Evolutionary conservation across 164 flowering plant genomes (phyloP), one percentile per base, ranked within the genome.

Genomic region (Aristolochia californica): DNA sequence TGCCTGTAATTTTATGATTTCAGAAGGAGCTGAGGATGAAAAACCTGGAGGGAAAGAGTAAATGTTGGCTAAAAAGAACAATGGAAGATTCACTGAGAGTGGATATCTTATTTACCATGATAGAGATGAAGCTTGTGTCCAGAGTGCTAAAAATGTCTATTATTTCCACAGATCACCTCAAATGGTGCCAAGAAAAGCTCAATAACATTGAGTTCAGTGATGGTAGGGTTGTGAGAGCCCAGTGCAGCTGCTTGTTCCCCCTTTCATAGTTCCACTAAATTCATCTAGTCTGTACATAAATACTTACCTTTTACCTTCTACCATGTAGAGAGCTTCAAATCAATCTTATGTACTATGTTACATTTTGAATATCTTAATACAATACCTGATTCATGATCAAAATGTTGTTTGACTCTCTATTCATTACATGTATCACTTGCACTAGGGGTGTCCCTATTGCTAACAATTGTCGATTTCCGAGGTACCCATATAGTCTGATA

Each of bases 111-210:
- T 72, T 69, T 53, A 58, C 74, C 25, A 64, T 66, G 75, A 78
- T 79, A 22, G 82, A 82, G 45, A 44, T 82, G 65, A 74, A 73
- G 58, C 72, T 82, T 45, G 74, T 76, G 5, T 40, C 64, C 45
- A 79, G 75, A 53, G 77, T 78, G 56, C 72, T 79, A 11, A 67
- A 70, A 44, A 71, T 82, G 80, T 60, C 77, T 26, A 17, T 62
- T 18, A 60, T 82, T 15, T 70, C 82, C 15, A 59, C 79, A 55
- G 53, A 74, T 30, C 80, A 81, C 27, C 76, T 81, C 57, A 69
- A 66, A 15, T 81, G 86, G 86, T 79, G 86, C 60, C 77, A 71
- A 59, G 55, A 73, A 5, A 82, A 78, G 78, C 77, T 82, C 2
- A 53, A 64, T 28, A 61, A 43, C 62, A 61, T 76, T 4, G 63